Evolutionary conservation across 2,329 filamentous ascomycete genomes (phyloP), one percentile per base, ranked within the genome.

Genomic region (Tolypocladium endophyticum): DNA sequence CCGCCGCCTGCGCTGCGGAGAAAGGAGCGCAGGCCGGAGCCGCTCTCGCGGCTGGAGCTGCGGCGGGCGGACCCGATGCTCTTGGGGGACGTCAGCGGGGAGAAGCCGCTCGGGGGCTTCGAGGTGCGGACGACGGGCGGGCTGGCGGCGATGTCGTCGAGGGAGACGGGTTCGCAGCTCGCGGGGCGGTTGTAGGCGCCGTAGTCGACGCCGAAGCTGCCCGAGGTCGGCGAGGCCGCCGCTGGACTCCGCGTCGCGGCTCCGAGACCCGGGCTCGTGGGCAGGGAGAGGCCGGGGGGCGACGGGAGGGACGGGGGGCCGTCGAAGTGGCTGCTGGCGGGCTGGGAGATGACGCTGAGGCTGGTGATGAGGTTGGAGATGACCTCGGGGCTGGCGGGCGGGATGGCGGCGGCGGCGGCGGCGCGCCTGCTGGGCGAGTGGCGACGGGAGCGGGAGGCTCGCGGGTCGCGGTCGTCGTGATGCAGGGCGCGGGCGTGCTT

Each of bases 81-180:
- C 65, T 80, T 85, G 61, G 81, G 80, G 0, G 86, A 83, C n/a
- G 87, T 91, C 57, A 89, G 74, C 23, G 86, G 76, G 12, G 89
- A 92, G 67, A 86, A 84, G 58, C 89, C 89, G 57, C 88, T 90
- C 0, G 89, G 89, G 9, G 87, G 88, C 71, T 92, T 92, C 38
- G 90, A 84, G 38, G 92, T 96, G 64, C 88, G 87, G 66, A 95
- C 83, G 59, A 93, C 83, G 23, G 92, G 91, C 16, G 90, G 76
- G 55, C 78, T 76, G 28, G 85, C 84, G 36, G 85, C 80, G 53
- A 86, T 74, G 59, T 87, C 82, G 73, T 86, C 81, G 64, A 86
- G 73, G 14, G 80, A 77, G 7, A 77, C 66, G 52, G 67, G 67
- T 41, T 80, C 77, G 56, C 82, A 77, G 53, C 76, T 69, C 16